Conservation (phyloP, 192 early-diverging fungal species). For the Spizellomyces punctatus region DNA sequence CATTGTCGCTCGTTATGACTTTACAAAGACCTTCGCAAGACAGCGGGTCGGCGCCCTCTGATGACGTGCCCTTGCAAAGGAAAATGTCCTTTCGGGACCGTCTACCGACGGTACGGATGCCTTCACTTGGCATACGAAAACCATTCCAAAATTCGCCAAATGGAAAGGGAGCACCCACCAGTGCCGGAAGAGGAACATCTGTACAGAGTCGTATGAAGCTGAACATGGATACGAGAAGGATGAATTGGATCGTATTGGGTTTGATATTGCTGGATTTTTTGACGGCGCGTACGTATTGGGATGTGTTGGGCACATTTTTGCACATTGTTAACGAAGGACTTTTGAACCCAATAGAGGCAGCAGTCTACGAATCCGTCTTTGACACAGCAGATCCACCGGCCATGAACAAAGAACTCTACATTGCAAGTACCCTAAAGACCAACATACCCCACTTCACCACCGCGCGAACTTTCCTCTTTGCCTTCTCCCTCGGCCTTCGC, state of each 20-base stretch:
- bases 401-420: background rate
- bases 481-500: conserved; percentile 10
- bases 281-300: background rate
- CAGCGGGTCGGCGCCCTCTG: too few species aligned
- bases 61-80: too few species aligned
- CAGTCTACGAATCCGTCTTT: conserved; percentile 15
- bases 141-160: too few species aligned
- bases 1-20: too few species aligned
- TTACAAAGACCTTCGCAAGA: too few species aligned
- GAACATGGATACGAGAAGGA: too few species aligned
- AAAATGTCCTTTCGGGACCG: too few species aligned
- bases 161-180: too few species aligned
- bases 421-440: background rate
- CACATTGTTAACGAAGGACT: background rate
- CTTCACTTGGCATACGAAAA: too few species aligned
- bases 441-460: background rate
- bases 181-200: too few species aligned
- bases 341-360: conserved; percentile 8
- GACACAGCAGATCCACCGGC: background rate
- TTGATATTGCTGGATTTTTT: conserved; percentile 17
- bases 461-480: conserved; percentile 22
- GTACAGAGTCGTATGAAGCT: too few species aligned
- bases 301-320: background rate
- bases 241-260: background rate
- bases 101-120: too few species aligned